These are phyloP conservation scores for Nevesoporus exiguus DNA, from an alignment of 768 basidiomycete genomes.

Conservation along the genomic window DNA sequence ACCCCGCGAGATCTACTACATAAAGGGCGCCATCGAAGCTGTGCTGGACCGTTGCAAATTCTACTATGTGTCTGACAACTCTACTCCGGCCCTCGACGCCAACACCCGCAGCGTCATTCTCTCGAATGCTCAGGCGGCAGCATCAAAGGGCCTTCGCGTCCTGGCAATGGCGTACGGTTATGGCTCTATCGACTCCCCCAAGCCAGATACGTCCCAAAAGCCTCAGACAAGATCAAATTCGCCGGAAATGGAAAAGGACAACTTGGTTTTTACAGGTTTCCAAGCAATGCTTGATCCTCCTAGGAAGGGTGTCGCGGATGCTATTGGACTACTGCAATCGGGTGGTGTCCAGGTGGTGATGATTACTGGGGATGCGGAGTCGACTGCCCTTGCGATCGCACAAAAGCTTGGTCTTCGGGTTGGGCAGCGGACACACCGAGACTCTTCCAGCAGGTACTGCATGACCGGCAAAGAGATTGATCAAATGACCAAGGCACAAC, in stretches of 20 bases:
- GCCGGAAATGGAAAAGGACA: conserved; percentile 39
- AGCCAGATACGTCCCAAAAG: conserved; percentile 20
- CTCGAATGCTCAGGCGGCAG: conserved; percentile 65
- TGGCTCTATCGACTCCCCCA: conserved; percentile 47
- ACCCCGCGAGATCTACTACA: conserved; percentile 76
- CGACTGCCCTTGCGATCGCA: conserved; percentile 88
- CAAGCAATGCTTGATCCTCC: conserved; percentile 97
- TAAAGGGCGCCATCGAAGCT: conserved; percentile 89
- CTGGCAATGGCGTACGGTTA: conserved; percentile 91
- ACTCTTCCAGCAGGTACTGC: conserved; percentile 37
- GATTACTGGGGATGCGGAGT: conserved; percentile 95
- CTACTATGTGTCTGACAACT: conserved; percentile 88
- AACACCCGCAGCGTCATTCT: conserved; percentile 66
- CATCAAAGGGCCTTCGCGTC: conserved; percentile 76
- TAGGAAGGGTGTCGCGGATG: conserved; percentile 87
- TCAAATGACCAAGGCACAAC: conserved; percentile 72
- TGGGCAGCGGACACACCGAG: conserved; percentile 39
- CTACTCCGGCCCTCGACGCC: conserved; percentile 75
- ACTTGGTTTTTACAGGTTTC: conserved; percentile 87
- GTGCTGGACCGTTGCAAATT: conserved; percentile 83
- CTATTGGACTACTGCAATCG: conserved; percentile 73
- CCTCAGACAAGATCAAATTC: conserved; percentile 26
- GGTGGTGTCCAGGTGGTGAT: conserved; percentile 96
- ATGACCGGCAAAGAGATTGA: conserved; percentile 86
- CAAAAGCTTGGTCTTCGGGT: conserved; percentile 79